Base-by-base conservation (phyloP, 768 basidiomycete species). In the Cystofilobasidium capitatum region DNA sequence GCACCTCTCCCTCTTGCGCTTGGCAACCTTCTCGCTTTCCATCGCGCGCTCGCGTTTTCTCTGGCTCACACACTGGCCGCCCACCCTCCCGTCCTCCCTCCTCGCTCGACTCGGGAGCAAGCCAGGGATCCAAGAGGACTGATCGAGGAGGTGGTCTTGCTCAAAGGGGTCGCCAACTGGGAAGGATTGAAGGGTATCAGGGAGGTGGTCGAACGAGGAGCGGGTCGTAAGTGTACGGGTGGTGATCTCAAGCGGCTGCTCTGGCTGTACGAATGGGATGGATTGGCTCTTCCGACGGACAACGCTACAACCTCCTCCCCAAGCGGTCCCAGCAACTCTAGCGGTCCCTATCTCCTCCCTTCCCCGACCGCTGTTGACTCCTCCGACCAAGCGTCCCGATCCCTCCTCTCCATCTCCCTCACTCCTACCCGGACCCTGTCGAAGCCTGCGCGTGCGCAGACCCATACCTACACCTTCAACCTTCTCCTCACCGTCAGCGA, bases 241-340 rank as follows among this genome's bases (percentile, higher is more conserved):
- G 67, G 62, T 20, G 54, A 63, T 17, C 57, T 69, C 35, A 63
- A 39, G 26, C 40, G 61, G 35, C 37, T 69, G 24, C 20, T 58
- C 17, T 69, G 67, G 67, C 42, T 69, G 24, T 69, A 64, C 55
- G 62, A 69, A 33, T 69, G 67, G 67, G 58, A 64, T 20, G 67
- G 62, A 9, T 17, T 37, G 24, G 42, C 55, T 2, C 44, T 47
- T 26, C 57, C 61, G 14, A 33, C 45, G 1, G 1, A 26, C 6
- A 12, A 31, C 13, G 17, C 62, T 4, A 54, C n/a, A 10, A 17
- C 49, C 6, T 22, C 47, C 16, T 36, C 33, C 9, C 20, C 54
- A 26, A 5, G 8, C 31, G 20, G 22, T 22, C 8, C n/a, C n/a
- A n/a, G n/a, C n/a, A n/a, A n/a, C n/a, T 51, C 49, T 5, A 13